Evolutionary conservation across 306 rosid genomes (phyloP), one percentile per base, ranked within the genome.

Genomic region (Begonia masoniana): DNA sequence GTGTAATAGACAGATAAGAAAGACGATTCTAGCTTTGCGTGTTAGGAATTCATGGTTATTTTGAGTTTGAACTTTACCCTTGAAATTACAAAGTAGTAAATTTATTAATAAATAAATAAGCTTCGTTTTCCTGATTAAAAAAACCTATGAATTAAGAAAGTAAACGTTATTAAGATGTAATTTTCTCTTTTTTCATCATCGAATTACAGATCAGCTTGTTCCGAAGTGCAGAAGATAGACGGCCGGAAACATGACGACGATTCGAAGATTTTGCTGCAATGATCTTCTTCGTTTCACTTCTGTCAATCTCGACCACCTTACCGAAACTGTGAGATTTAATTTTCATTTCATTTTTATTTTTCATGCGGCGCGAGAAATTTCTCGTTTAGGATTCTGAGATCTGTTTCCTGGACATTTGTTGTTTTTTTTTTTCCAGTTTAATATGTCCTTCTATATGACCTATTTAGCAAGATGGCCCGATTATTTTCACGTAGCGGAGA

Each of bases 361-460:
- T 50, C 2, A 10, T n/a, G 4, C 0, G 49, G 49, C 3, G 15
- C n/a, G 14, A 45, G 7, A 45, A n/a, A 5, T 45, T 10, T 45
- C 49, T 45, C 13, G 13, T 10, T n/a, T 11, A 3, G 13, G 49
- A 45, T 45, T 4, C 49, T 43, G 55, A 41, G 55, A 7, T 71
- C 43, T 13, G 53, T 2, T 3, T 56, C 35, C 49, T 43, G 13
- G 4, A 19, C 35, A 13, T 47, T 14, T 9, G 4, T 41, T 5
- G 11, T 11, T 45, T 45, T 45, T 43, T 43, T 43, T 43, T 12
- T 74, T 63, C 41, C 82, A 81, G 96, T 87, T 87, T 65, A 87
- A 81, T 61, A 87, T 83, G 96, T 87, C 94, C 9, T 83, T 80
- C 80, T 87, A 83, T 67, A 83, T 87, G 96, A 81, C 96, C 61